phyloP scores from a whole-genome alignment of 805 yeast genomes.

The Candida oleophila region DNA sequence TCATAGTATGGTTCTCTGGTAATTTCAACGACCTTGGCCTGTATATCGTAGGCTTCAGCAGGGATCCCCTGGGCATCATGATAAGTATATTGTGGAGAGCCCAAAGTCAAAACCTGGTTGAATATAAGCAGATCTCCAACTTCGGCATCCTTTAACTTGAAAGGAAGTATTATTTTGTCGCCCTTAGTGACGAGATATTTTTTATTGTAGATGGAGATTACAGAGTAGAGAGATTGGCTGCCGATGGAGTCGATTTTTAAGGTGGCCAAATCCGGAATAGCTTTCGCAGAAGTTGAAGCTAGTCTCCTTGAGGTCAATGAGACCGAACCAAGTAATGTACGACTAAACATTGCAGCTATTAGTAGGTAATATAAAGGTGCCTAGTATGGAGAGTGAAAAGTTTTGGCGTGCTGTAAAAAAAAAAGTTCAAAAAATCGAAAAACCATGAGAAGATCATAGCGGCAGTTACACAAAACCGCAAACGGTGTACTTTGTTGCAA shows the following conservation, averaged over 20 bases:
- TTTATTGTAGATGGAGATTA: slow-evolving; percentile 76
- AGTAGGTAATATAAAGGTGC: neutral
- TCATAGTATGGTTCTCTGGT: slow-evolving; percentile 73
- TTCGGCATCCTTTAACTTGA: slow-evolving; percentile 66
- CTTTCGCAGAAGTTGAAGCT: neutral
- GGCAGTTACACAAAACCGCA: neutral
- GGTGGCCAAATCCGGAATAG: slow-evolving; percentile 50
- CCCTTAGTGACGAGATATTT: slow-evolving; percentile 91
- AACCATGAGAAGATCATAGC: neutral
- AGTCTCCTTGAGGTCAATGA: neutral
- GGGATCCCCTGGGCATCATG: slow-evolving; percentile 25
- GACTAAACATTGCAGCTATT: slow-evolving; percentile 1
- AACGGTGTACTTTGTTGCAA: no score
- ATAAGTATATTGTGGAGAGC: slow-evolving; percentile 72
- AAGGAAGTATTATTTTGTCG: slow-evolving; percentile 79
- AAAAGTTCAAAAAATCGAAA: neutral
- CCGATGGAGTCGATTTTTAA: slow-evolving; percentile 64
- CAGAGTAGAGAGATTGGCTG: slow-evolving; percentile 65
- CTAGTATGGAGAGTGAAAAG: neutral
- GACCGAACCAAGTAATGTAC: neutral
- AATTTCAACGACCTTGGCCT: slow-evolving; percentile 82
- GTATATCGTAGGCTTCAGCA: slow-evolving; percentile 49
- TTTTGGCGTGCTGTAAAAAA: neutral
- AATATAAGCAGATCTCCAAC: slow-evolving; percentile 82
- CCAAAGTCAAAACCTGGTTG: slow-evolving; percentile 75